Evolutionary conservation across 768 basidiomycete species (phyloP), one percentile per base, ranked within the genome.

Genomic region (Tylopilus cervinicoccineus): DNA sequence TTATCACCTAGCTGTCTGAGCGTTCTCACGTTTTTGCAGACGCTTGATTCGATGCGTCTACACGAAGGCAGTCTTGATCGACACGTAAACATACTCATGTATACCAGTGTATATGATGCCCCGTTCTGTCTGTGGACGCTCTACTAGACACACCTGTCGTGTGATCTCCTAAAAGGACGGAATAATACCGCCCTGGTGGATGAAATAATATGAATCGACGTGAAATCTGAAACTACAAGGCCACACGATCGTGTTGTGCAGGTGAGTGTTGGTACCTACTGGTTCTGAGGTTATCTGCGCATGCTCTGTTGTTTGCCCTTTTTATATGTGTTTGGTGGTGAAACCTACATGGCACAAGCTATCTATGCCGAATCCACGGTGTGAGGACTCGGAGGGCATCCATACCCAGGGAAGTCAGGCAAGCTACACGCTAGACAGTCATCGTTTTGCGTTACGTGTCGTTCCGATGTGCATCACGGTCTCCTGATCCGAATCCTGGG

Each of bases 211-310:
- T n/a, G n/a, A n/a, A n/a, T n/a, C n/a, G n/a, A 47, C 37, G 44
- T 42, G 53, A 55, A 44, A 51, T 52, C 50, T 29, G 55, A 26
- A 43, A 48, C 62, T 57, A 55, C 64, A 51, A 64, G 64, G 43
- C 24, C 19, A 20, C 48, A 42, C 48, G 53, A 54, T 48, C 34
- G 41, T 24, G 43, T 63, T n/a, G n/a, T n/a, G n/a, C 55, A 60
- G 48, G 48, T 53, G 54, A n/a, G 27, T 32, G 48, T 55, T 16
- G 28, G 29, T 50, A 41, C 52, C 34, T n/a, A n/a, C n/a, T n/a
- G 46, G 39, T 46, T 56, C 44, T 49, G 47, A 44, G 26, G 33
- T 24, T n/a, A n/a, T n/a, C n/a, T n/a, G n/a, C n/a, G n/a, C n/a
- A n/a, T n/a, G 41, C 26, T 36, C 27, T 26, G 41, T 43, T 31